Percentiles rank a stretch among this genome's conserved stretches.
Conservation (phyloP, 2,329 filamentous ascomycete species). For the Fusarium sp. region DNA sequence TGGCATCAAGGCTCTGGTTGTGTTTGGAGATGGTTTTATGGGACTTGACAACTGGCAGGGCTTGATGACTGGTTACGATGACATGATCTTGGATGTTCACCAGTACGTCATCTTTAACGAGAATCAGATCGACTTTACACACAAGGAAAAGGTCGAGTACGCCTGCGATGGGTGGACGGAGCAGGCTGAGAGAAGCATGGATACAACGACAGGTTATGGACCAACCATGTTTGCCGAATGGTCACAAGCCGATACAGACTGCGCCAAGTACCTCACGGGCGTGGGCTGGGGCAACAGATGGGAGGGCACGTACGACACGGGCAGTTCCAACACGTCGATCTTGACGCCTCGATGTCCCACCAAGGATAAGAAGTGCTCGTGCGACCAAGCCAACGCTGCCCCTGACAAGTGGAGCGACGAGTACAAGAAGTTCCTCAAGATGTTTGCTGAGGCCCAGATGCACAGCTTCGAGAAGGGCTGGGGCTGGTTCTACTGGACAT, state of each 20-base stretch:
- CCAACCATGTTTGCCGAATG: conserved; percentile 96
- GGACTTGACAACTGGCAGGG: conserved; percentile 91
- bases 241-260: conserved; percentile 98
- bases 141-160: conserved; percentile 83
- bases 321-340: conserved; percentile 66
- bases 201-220: conserved; percentile 81
- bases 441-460: conserved; percentile 98
- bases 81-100: conserved; percentile 91
- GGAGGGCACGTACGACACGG: conserved; percentile 83
- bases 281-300: conserved; percentile 88
- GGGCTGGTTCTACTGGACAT: conserved; percentile 99
- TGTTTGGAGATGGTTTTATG: conserved; percentile 95
- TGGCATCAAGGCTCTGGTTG: conserved; percentile 73
- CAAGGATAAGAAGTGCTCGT: conserved; percentile 71
- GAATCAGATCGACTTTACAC: conserved; percentile 80
- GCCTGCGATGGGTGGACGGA: conserved; percentile 87
- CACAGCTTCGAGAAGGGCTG: conserved; percentile 88
- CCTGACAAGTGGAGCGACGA: conserved; percentile 68
- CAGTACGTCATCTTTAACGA: conserved; percentile 99
- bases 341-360: conserved; percentile 78
- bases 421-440: conserved; percentile 86
- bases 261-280: conserved; percentile 85
- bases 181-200: conserved; percentile 76
- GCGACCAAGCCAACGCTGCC: conserved; percentile 77
- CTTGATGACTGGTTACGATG: conserved; percentile 72